Percentiles rank a stretch among this genome's conserved stretches.
Conservation (phyloP, 139 green algal species). For the Raphidocelis subcapitata region DNA sequence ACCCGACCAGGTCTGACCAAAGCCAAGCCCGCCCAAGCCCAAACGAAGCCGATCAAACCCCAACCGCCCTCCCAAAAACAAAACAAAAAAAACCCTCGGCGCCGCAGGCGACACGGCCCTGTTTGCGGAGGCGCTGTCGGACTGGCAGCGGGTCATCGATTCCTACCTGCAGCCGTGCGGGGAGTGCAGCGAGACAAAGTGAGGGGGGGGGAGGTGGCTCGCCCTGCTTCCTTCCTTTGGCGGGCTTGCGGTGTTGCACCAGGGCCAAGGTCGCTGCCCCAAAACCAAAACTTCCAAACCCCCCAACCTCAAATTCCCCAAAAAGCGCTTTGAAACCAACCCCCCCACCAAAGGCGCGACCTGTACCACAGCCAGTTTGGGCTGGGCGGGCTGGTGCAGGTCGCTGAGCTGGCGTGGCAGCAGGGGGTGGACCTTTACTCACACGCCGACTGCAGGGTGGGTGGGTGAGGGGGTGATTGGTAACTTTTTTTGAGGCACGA, state of each 20-base stretch:
- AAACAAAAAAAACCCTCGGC: background rate
- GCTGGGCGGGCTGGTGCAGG: slow-evolving; percentile 19
- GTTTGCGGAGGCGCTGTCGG: slow-evolving; percentile 7
- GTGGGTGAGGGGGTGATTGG: slow-evolving; percentile 1
- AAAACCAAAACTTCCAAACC: too few relatives aligned
- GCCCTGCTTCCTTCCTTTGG: too few relatives aligned
- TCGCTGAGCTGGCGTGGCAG: slow-evolving; percentile 31
- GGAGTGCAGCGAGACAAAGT: slow-evolving; percentile 9
- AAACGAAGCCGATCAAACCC: too few relatives aligned
- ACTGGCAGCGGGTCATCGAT: slow-evolving; percentile 13
- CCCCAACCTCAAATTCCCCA: too few relatives aligned
- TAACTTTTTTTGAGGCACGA: background rate
- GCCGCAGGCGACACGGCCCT: background rate
- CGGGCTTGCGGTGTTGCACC: too few relatives aligned
- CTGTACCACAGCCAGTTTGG: slow-evolving; percentile 27
- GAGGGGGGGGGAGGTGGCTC: background rate
- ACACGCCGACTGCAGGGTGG: slow-evolving; percentile 5
- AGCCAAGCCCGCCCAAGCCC: too few relatives aligned
- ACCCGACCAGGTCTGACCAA: too few relatives aligned
- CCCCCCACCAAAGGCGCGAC: background rate
- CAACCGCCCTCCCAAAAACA: too few relatives aligned
- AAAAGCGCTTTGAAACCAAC: too few relatives aligned
- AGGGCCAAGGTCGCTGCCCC: too few relatives aligned
- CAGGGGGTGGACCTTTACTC: slow-evolving; percentile 30
- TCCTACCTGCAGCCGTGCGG: slow-evolving; percentile 23